Conservation (phyloP, 148 eudicot species). For the Camellia lanceoleosa region DNA sequence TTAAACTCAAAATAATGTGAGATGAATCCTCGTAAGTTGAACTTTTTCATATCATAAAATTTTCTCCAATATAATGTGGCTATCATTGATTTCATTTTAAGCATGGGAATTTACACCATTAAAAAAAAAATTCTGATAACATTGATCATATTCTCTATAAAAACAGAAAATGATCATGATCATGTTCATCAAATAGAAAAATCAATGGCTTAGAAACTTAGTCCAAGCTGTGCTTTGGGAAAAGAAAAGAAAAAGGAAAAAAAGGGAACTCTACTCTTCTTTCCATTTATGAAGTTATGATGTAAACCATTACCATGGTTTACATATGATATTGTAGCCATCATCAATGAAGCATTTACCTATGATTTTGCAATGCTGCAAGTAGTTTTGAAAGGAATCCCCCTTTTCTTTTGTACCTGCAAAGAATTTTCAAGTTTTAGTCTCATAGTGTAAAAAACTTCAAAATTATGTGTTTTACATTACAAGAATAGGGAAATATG, state of each 20-base stretch:
- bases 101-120: no score
- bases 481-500: no score
- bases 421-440: no score
- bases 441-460: no score
- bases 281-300: not conserved
- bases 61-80: not conserved
- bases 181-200: not conserved
- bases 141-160: no score
- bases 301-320: not conserved
- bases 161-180: not conserved
- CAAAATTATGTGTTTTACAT: no score
- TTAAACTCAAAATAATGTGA: not conserved
- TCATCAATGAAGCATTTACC: not conserved
- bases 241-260: no score
- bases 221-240: not conserved
- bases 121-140: no score
- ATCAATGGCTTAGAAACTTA: not conserved
- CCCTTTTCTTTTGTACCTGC: slow-evolving; percentile 4
- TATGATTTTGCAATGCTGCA: slow-evolving; percentile 15
- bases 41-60: not conserved
- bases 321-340: no score
- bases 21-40: not conserved
- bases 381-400: slow-evolving; percentile 22
- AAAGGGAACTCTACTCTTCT: not conserved
- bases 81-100: not conserved